Base-by-base conservation (phyloP, 148 eudicot species). In the Oxyria digyna region DNA sequence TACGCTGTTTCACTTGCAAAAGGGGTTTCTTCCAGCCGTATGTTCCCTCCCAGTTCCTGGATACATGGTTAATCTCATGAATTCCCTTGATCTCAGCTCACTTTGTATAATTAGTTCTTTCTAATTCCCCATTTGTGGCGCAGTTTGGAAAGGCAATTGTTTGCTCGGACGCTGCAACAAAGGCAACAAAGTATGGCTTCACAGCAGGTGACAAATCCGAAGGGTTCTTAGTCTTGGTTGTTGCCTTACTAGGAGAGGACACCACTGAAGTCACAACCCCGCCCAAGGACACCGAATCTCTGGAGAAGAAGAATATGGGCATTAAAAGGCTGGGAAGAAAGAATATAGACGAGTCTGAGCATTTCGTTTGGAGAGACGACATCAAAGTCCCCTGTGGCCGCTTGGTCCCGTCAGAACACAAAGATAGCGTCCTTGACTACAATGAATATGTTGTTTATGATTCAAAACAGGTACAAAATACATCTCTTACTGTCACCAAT, bases 141-240 rank as follows among this genome's bases (percentile, higher is more conserved):
- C 75, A 93, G 98, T 89, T 93, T 45, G 96, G 96, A 42, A 86
- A 37, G 77, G 91, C 88, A 0, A 87, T 93, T 1, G 85, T 93
- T 4, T 91, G 97, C 66, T 86, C 95, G 0, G 98, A 93, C 69
- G 82, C 91, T 8, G 84, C 95, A 74, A 91, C 96, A 63, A 95
- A 89, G 71, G 95, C 95, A 10, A 90, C 95, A 13, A 87, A 81
- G 69, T 93, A 84, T 23, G 96, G 91, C 0, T 93, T 86, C 78
- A 89, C 95, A 15, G 90, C 91, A 1, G 80, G 78, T 0, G 87
- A 93, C 48, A 74, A 91, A 66, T 87, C 86, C 18, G n/a, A n/a
- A n/a, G n/a, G n/a, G n/a, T n/a, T n/a, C n/a, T n/a, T n/a, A n/a
- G n/a, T n/a, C n/a, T n/a, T n/a, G n/a, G n/a, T n/a, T n/a, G n/a